Conservation (phyloP, 2,329 filamentous ascomycete species). For the Diaporthe citrichinensis region DNA sequence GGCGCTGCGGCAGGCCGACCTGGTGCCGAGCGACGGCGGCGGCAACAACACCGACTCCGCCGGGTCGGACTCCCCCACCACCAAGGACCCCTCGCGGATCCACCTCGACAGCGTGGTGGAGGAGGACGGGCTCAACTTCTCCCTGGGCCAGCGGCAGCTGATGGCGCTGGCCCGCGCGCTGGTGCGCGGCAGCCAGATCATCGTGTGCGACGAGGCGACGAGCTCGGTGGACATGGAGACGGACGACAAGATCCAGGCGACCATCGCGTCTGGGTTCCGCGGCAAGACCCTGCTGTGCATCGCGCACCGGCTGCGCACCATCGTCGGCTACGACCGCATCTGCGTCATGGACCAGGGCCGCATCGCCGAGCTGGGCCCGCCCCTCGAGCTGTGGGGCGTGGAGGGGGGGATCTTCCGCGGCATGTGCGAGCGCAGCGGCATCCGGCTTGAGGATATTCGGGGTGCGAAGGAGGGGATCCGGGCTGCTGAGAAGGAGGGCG, state of each 20-base stretch:
- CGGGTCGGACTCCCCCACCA: conserved; percentile 17
- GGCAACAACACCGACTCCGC: conserved; percentile 53
- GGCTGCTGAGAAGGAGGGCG: conserved; percentile 32
- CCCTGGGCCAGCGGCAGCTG: conserved; percentile 92
- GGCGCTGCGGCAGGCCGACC: conserved; percentile 81
- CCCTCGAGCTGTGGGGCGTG: conserved; percentile 78
- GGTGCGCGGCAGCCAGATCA: conserved; percentile 89
- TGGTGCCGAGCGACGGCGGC: conserved; percentile 63
- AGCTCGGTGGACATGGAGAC: conserved; percentile 96
- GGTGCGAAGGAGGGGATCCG: conserved; percentile 56
- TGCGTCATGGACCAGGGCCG: conserved; percentile 93
- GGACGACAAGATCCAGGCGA: conserved; percentile 93
- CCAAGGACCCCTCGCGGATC: conserved; percentile 68
- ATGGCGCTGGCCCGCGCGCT: conserved; percentile 95
- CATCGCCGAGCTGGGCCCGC: conserved; percentile 89
- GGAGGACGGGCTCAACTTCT: conserved; percentile 97
- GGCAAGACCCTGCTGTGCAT: conserved; percentile 94
- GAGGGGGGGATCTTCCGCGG: conserved; percentile 83
- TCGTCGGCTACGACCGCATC: conserved; percentile 94
- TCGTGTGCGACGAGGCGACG: conserved; percentile 97
- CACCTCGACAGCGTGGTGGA: conserved; percentile 89
- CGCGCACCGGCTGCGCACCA: conserved; percentile 91
- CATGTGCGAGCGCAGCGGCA: conserved; percentile 92
- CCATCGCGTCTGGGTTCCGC: conserved; percentile 86
- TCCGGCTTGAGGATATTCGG: conserved; percentile 70